phyloP scores from a whole-genome alignment of 768 basidiomycete species.

The Pisolithus tinctorius region DNA sequence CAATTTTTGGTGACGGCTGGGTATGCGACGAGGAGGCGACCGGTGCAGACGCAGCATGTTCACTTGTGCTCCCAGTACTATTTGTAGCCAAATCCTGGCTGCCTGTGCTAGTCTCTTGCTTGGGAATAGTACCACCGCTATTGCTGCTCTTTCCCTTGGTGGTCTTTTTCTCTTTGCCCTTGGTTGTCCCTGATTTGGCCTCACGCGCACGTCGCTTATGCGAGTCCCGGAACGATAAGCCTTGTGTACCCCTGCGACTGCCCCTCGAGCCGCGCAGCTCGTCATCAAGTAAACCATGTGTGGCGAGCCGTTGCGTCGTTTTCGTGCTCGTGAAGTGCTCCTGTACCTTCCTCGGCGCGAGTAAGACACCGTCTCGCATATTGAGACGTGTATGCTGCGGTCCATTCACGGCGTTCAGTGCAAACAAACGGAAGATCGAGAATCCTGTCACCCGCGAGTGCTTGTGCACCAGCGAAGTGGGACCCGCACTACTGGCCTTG shows the following conservation, averaged over 20 bases:
- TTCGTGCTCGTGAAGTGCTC: slow-evolving; percentile 72
- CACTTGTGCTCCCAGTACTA: slow-evolving; percentile 21
- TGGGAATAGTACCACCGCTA: not conserved
- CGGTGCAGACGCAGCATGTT: slow-evolving; percentile 2
- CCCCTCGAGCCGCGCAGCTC: slow-evolving; percentile 16
- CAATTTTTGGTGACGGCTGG: slow-evolving; percentile 11
- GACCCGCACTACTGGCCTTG: slow-evolving; percentile 42
- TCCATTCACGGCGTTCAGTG: slow-evolving; percentile 10
- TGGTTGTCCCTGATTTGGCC: slow-evolving; percentile 11
- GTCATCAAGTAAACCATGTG: slow-evolving; percentile 60
- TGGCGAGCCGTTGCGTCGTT: slow-evolving; percentile 60
- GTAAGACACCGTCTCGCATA: slow-evolving; percentile 40
- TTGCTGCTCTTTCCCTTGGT: slow-evolving; percentile 23
- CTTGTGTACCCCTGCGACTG: slow-evolving; percentile 12
- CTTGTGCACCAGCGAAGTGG: slow-evolving; percentile 68
- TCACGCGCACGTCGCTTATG: slow-evolving; percentile 12
- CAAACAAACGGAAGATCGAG: slow-evolving; percentile 66
- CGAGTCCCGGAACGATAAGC: slow-evolving; percentile 10
- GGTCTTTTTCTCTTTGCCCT: slow-evolving; percentile 20
- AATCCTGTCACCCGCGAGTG: slow-evolving; percentile 77
- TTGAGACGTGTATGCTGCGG: slow-evolving; percentile 17
- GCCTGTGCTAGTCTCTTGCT: slow-evolving; percentile 18
- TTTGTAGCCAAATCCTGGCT: slow-evolving; percentile 26
- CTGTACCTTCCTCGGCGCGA: slow-evolving; percentile 73
- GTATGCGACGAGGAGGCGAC: slow-evolving; percentile 8